phyloP scores from a whole-genome alignment of 2,329 filamentous ascomycete species.

The Gyromitra esculenta region DNA sequence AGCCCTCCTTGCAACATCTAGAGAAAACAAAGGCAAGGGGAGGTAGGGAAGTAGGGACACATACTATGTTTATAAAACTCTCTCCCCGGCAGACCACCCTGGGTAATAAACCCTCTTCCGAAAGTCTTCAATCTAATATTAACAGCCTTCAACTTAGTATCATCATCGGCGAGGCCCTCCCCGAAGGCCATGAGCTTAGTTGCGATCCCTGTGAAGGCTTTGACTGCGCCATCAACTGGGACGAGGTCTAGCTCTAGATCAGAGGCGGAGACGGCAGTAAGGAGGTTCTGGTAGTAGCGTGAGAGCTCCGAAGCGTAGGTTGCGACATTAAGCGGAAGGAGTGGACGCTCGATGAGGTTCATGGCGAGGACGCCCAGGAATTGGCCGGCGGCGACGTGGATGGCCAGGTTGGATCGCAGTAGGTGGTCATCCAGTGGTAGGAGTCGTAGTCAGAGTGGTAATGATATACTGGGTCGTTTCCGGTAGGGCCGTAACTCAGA shows the following conservation, averaged over 20 bases:
- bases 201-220: slow-evolving; percentile 15
- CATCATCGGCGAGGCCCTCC: neutral
- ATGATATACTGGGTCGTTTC: slow-evolving; percentile 70
- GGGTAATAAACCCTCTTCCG: slow-evolving; percentile 65
- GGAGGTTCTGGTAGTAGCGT: slow-evolving; percentile 62
- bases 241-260: slow-evolving; percentile 55
- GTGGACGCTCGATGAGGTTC: slow-evolving; percentile 69
- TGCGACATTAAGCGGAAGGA: slow-evolving; percentile 72
- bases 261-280: slow-evolving; percentile 59
- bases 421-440: slow-evolving; percentile 83
- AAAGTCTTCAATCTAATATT: slow-evolving; percentile 66
- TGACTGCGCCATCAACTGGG: slow-evolving; percentile 13
- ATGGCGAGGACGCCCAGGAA: slow-evolving; percentile 72
- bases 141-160: slow-evolving; percentile 54
- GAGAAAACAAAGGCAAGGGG: too few relatives aligned
- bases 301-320: slow-evolving; percentile 65
- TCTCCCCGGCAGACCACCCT: slow-evolving; percentile 64
- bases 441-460: slow-evolving; percentile 88
- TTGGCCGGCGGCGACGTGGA: slow-evolving; percentile 74
- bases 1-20: neutral
- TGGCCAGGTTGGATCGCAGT: slow-evolving; percentile 75
- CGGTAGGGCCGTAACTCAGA: slow-evolving; percentile 67
- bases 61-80: slow-evolving; percentile 63
- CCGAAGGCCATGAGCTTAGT: slow-evolving; percentile 17
- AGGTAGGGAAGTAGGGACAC: neutral